Percentiles rank a stretch among this genome's conserved stretches.
These are phyloP conservation scores for Cinnamomum micranthum DNA, from an alignment of 164 flowering plant genomes.

Conservation along the genomic window DNA sequence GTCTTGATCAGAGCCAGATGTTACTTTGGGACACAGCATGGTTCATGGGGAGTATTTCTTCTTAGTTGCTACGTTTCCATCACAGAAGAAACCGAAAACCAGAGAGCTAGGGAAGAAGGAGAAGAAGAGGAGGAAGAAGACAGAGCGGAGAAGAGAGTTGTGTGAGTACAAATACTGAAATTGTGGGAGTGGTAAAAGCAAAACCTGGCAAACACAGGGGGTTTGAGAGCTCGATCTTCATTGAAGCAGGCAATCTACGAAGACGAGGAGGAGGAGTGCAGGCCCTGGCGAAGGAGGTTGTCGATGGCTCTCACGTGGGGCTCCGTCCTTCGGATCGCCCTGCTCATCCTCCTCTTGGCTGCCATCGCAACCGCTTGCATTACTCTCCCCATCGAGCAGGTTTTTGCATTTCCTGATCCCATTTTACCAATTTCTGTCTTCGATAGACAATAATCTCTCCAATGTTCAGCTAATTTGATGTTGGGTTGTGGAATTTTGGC, in stretches of 20 bases:
- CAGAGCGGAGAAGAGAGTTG: not conserved
- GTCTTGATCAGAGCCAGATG: no score
- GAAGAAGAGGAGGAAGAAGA: no score
- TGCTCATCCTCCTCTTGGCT: slow-evolving; percentile 46
- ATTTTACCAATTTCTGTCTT: no score
- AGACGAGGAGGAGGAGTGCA: slow-evolving; percentile 40
- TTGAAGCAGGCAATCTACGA: slow-evolving; percentile 39
- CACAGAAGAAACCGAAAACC: not conserved
- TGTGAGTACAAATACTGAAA: not conserved
- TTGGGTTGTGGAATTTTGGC: not conserved
- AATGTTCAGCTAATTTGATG: not conserved
- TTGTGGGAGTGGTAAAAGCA: not conserved
- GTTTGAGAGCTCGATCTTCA: slow-evolving; percentile 56
- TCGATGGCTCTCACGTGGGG: slow-evolving; percentile 57
- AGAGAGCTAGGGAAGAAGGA: not conserved
- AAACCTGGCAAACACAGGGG: slow-evolving; percentile 65
- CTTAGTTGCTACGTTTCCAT: no score
- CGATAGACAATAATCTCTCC: no score
- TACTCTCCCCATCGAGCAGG: slow-evolving; percentile 76
- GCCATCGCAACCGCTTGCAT: slow-evolving; percentile 50
- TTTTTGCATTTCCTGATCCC: slow-evolving; percentile 2
- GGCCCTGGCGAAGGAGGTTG: slow-evolving; percentile 57
- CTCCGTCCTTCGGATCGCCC: slow-evolving; percentile 40
- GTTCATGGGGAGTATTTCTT: no score
- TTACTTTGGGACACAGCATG: no score